These are phyloP conservation scores for Fragosphaeria purpurea DNA, from an alignment of 2,329 filamentous ascomycete species.

Conservation along the genomic window DNA sequence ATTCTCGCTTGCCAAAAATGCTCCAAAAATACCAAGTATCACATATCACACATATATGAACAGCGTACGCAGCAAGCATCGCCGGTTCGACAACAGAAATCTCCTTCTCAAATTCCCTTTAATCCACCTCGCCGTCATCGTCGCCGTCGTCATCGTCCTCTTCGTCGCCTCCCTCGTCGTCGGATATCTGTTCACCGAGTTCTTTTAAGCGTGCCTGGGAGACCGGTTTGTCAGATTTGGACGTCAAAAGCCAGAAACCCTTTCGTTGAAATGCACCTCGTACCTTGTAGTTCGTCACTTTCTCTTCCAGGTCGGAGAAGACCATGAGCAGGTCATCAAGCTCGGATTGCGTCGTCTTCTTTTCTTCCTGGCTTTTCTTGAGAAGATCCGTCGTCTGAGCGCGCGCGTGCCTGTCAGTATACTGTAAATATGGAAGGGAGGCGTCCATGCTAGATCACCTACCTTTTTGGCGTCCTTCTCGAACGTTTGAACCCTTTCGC, in stretches of 20 bases:
- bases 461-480: constrained; percentile 23
- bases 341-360: constrained; percentile 56
- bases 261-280: constrained; percentile 12
- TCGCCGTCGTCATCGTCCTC: constrained; percentile 29
- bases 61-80: too few species aligned
- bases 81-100: too few species aligned
- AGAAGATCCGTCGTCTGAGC: constrained; percentile 23
- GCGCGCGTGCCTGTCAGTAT: too few species aligned
- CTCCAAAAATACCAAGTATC: too few species aligned
- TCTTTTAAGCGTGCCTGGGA: constrained; percentile 48
- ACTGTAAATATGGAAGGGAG: too few species aligned
- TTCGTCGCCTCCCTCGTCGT: constrained; percentile 55
- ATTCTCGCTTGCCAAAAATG: too few species aligned
- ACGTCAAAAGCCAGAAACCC: too few species aligned
- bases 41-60: too few species aligned
- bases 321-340: constrained; percentile 75
- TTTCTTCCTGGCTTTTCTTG: constrained; percentile 49
- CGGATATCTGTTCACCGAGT: constrained; percentile 62
- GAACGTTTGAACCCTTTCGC: constrained; percentile 17
- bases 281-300: constrained; percentile 66
- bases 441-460: background rate
- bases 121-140: constrained; percentile 22
- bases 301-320: constrained; percentile 71
- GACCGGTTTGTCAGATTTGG: too few species aligned
- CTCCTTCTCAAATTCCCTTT: background rate